Base-by-base conservation (phyloP, 768 basidiomycete genomes). In the Lactarius deliciosus region DNA sequence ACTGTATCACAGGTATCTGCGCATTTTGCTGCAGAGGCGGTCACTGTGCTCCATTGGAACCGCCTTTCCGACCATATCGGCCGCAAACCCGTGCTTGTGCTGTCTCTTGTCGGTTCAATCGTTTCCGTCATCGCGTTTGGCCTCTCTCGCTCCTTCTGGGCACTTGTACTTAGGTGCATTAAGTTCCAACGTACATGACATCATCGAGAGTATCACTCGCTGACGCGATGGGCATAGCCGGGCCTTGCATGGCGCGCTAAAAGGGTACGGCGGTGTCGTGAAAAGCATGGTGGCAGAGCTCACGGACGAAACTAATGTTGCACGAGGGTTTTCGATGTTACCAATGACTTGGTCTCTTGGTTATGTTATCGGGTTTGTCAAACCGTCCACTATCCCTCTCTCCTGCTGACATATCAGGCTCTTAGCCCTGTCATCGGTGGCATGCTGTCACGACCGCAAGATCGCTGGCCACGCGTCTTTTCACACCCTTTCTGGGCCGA, bases 361-460 rank as follows among this genome's bases (percentile, higher is more conserved):
- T 18, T 43, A 22, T 38, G 28, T n/a, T 5, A 25, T 53, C 11
- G 30, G 43, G 20, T 80, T 6, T 25, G 50, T 25, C 25, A 50
- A 0, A 5, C 13, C 15, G 16, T 7, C 50, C 25, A n/a, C 50
- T 2, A 6, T 13, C 22, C 10, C 25, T 3, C 13, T 15, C 47
- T 18, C 22, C 3, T 11, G 11, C 47, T 53, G 13, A 53, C 15
- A 41, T 41, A 5, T 18, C 41, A 4, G 3, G 13, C 11, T 75
- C n/a, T 50, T 43, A 61, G 60, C 13, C 68, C 72, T 10, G 43
- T 72, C 25, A 30, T 71, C 6, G 72, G 72, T 1, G 72, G 72
- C 13, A 43, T 61, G 53, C 36, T 73, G 41, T 72, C 72, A 32
- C 69, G 68, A 36, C 72, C 72, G 15, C 63, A 69, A n/a, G 72